Conservation (phyloP, 257 asterid genomes). For the Jacaranda copaia region DNA sequence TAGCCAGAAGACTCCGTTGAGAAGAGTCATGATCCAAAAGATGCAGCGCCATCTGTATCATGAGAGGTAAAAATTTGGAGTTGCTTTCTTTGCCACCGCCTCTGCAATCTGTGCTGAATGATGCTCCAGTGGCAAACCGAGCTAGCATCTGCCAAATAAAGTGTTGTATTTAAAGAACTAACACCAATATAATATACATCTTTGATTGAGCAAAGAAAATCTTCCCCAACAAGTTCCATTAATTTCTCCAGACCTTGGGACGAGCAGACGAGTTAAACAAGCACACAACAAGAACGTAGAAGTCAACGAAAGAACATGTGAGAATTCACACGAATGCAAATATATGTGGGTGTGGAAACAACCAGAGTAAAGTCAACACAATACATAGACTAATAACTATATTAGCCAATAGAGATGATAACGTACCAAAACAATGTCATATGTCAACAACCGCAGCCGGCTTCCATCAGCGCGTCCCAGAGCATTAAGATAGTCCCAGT, state of each 20-base stretch:
- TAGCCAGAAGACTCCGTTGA: slow-evolving; percentile 70
- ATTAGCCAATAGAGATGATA: slow-evolving; percentile 16
- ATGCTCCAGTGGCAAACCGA: slow-evolving; percentile 97
- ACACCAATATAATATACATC: not conserved
- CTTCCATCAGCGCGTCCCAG: slow-evolving; percentile 98
- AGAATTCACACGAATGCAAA: too few relatives aligned
- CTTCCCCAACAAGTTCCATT: not conserved
- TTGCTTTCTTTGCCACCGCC: slow-evolving; percentile 99
- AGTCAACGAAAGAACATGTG: too few relatives aligned
- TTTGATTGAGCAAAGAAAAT: not conserved
- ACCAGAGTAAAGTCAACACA: too few relatives aligned
- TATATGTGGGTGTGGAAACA: too few relatives aligned
- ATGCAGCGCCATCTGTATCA: slow-evolving; percentile 97
- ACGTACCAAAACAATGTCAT: slow-evolving; percentile 94
- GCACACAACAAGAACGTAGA: too few relatives aligned
- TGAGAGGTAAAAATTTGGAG: slow-evolving; percentile 79
- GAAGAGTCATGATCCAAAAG: slow-evolving; percentile 83
- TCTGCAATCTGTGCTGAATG: slow-evolving; percentile 82
- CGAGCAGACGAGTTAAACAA: too few relatives aligned
- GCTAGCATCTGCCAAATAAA: slow-evolving; percentile 86
- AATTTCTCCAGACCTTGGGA: not conserved
- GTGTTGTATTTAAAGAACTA: not conserved
- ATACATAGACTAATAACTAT: not conserved
- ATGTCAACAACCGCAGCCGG: slow-evolving; percentile 87
- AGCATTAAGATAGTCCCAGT: slow-evolving; percentile 95